Conservation (phyloP, 2,329 filamentous ascomycete genomes). For the Fusarium annulatum region DNA sequence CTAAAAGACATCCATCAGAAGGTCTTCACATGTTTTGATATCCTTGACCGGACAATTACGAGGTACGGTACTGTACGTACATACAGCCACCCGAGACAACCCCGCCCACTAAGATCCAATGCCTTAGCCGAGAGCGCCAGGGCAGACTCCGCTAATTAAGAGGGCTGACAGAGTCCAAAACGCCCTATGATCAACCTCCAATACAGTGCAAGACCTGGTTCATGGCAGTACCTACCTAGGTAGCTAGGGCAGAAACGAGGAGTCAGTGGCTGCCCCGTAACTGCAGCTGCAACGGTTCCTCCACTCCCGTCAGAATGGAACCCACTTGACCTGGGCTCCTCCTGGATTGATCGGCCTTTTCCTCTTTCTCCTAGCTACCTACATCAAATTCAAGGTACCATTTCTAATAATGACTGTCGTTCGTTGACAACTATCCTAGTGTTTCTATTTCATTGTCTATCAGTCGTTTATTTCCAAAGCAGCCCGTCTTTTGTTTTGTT, state of each 20-base stretch:
- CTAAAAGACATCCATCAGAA: too few species aligned
- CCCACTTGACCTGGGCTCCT: background rate
- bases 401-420: slow-evolving; percentile 18
- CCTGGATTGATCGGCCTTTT: slow-evolving; percentile 1
- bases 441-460: slow-evolving; percentile 1
- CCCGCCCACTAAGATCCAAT: background rate
- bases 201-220: background rate
- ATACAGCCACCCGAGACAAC: background rate
- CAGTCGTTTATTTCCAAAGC: slow-evolving; percentile 2
- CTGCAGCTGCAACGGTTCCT: slow-evolving; percentile 13
- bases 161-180: slow-evolving; percentile 17
- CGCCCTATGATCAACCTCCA: slow-evolving; percentile 1
- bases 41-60: background rate
- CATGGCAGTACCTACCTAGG: background rate
- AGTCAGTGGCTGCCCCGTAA: slow-evolving; percentile 4
- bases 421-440: slow-evolving; percentile 20
- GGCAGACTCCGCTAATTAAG: background rate
- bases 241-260: slow-evolving; percentile 1
- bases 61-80: background rate
- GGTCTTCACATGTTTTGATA: background rate
- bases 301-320: background rate
- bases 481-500: background rate
- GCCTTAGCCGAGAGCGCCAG: background rate
- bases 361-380: slow-evolving; percentile 14
- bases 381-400: slow-evolving; percentile 19